A percentile compares a stretch with the other conserved stretches of the same genome.
Evolutionary conservation across 164 flowering plant genomes (phyloP).

Genomic region (Vitis cinerea): DNA sequence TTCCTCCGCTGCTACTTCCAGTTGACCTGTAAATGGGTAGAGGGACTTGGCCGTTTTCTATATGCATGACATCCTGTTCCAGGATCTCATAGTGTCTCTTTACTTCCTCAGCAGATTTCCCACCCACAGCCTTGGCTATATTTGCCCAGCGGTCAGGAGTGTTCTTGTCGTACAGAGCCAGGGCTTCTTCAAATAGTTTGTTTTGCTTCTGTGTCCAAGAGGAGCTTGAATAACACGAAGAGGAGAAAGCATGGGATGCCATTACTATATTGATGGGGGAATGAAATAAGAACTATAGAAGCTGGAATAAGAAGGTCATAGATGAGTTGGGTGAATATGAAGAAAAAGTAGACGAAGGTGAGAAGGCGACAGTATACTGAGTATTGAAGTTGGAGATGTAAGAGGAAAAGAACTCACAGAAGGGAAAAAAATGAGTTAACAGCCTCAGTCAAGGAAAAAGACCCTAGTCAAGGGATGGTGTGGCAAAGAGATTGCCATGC

Average conservation of each 20-base stretch:
- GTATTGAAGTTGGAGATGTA: not conserved
- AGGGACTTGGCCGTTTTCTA: slow-evolving; percentile 44
- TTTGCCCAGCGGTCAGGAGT: slow-evolving; percentile 66
- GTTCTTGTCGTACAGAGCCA: slow-evolving; percentile 49
- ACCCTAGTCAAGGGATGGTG: slow-evolving; percentile 27
- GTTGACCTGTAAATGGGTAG: slow-evolving; percentile 39
- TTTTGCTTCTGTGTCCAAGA: slow-evolving; percentile 54
- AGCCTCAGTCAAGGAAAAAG: slow-evolving; percentile 16
- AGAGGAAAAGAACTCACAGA: not conserved
- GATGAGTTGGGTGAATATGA: not conserved
- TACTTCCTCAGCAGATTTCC: slow-evolving; percentile 57
- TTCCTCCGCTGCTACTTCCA: slow-evolving; percentile 20
- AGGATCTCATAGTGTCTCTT: slow-evolving; percentile 53
- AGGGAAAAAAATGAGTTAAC: not conserved
- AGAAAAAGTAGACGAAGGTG: not conserved
- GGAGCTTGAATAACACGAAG: slow-evolving; percentile 30
- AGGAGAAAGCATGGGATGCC: slow-evolving; percentile 38
- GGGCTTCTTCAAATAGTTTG: slow-evolving; percentile 57
- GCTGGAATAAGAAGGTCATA: not conserved
- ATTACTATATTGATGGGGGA: slow-evolving; percentile 12
- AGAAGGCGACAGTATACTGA: not conserved
- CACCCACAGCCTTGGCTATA: slow-evolving; percentile 46
- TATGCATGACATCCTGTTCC: slow-evolving; percentile 41
- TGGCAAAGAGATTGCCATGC: slow-evolving; percentile 24
- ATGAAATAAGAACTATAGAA: not conserved